A percentile compares a stretch with the other conserved stretches of the same genome.
Evolutionary conservation across 495 filamentous ascomycete genomes (phyloP).

Genomic region (Xylaria sp.): DNA sequence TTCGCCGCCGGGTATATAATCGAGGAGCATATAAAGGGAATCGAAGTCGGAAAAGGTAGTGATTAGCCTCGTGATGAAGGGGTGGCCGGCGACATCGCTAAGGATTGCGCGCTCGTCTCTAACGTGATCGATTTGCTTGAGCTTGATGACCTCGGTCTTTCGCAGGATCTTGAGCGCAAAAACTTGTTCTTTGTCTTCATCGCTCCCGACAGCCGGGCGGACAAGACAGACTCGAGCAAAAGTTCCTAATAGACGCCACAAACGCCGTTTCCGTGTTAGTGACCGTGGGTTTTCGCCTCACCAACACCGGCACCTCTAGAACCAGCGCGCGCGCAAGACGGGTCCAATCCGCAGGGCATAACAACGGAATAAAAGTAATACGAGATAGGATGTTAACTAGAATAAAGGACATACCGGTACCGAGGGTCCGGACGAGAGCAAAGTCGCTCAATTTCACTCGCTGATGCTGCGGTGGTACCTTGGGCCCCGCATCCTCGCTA

Average conservation of each 20-base stretch:
- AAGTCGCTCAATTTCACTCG: slow-evolving; percentile 71
- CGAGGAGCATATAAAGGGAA: slow-evolving; percentile 91
- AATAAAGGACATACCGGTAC: slow-evolving; percentile 68
- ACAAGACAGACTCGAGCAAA: slow-evolving; percentile 96
- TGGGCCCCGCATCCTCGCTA: slow-evolving; percentile 32
- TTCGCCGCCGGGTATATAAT: slow-evolving; percentile 93
- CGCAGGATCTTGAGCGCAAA: slow-evolving; percentile 94
- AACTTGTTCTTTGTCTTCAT: slow-evolving; percentile 69
- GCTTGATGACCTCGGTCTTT: slow-evolving; percentile 83
- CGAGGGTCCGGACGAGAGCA: slow-evolving; percentile 84
- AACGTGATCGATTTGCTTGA: slow-evolving; percentile 98
- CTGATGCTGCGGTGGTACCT: slow-evolving; percentile 43
- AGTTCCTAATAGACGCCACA: slow-evolving; percentile 67
- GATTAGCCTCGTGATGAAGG: slow-evolving; percentile 92
- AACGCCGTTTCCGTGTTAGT: slow-evolving; percentile 21
- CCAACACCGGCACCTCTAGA: slow-evolving; percentile 9
- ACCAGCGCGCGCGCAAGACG: slow-evolving; percentile 5
- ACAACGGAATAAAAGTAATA: background rate
- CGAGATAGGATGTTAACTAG: background rate
- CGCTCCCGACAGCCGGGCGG: slow-evolving; percentile 61
- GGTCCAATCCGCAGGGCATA: no score
- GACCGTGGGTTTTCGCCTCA: background rate
- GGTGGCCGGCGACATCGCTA: slow-evolving; percentile 85
- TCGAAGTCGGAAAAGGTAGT: slow-evolving; percentile 90
- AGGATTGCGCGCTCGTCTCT: slow-evolving; percentile 91